A percentile compares a stretch with the other conserved stretches of the same genome.
These are phyloP conservation scores for Phytophthora ohioensis DNA, from an alignment of 352 stramenopile species.

Conservation along the genomic window DNA sequence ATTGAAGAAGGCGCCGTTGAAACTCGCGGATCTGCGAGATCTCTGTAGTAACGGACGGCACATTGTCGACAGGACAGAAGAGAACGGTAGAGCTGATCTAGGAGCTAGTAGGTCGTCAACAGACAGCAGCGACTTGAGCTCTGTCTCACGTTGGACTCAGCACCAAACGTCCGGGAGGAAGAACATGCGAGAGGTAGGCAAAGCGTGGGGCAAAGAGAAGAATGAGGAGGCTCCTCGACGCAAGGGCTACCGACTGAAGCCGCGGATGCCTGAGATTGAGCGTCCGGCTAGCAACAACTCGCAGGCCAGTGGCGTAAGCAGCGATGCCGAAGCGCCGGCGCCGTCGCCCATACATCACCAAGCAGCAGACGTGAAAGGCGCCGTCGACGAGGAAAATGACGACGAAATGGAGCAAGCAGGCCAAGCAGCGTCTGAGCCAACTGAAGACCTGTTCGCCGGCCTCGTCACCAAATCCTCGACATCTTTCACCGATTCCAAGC, in stretches of 20 bases:
- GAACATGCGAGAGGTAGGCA: constrained; percentile 32
- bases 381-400: constrained; percentile 32
- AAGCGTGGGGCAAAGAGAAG: constrained; percentile 31
- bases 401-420: neutral
- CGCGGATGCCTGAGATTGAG: constrained; percentile 40
- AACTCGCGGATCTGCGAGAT: constrained; percentile 48
- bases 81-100: neutral
- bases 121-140: neutral
- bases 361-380: constrained; percentile 4
- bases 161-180: constrained; percentile 30
- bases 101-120: constrained; percentile 9
- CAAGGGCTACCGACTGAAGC: constrained; percentile 34
- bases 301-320: constrained; percentile 29
- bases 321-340: constrained; percentile 21
- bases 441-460: constrained; percentile 45
- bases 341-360: neutral
- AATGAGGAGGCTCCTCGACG: neutral
- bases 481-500: constrained; percentile 15
- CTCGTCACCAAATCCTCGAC: constrained; percentile 39
- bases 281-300: constrained; percentile 21
- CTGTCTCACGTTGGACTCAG: constrained; percentile 37
- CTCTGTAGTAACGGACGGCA: constrained; percentile 56
- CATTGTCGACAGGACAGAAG: constrained; percentile 33
- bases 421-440: constrained; percentile 24
- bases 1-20: constrained; percentile 57